Conservation (phyloP, 1,284 basidiomycete species). For the Malassezia sympodialis region DNA sequence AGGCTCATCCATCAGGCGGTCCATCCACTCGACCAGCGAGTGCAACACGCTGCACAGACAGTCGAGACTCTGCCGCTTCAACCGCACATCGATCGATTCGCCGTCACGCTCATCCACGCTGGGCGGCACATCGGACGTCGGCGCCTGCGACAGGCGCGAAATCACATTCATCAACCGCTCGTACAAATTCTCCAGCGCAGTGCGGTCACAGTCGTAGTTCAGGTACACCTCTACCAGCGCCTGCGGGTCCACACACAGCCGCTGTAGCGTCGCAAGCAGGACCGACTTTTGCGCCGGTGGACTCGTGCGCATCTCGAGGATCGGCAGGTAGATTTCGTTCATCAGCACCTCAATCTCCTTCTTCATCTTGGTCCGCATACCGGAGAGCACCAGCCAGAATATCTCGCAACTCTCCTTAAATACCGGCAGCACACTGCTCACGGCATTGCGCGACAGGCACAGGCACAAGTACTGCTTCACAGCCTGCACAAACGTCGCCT, state of each 20-base stretch:
- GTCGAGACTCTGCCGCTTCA: slow-evolving; percentile 45
- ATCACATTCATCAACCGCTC: slow-evolving; percentile 47
- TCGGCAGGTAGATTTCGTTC: slow-evolving; percentile 97
- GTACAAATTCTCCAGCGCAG: slow-evolving; percentile 47
- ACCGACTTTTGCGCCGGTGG: slow-evolving; percentile 62
- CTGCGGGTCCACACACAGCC: slow-evolving; percentile 44
- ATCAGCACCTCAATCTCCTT: slow-evolving; percentile 98
- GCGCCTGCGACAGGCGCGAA: slow-evolving; percentile 36
- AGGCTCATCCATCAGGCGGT: slow-evolving; percentile 29
- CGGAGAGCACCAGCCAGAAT: slow-evolving; percentile 88
- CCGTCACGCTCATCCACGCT: slow-evolving; percentile 14
- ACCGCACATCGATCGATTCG: slow-evolving; percentile 29
- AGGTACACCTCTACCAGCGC: slow-evolving; percentile 47
- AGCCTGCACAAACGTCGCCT: slow-evolving; percentile 46
- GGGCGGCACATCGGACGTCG: slow-evolving; percentile 3
- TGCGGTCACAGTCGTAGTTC: slow-evolving; percentile 48
- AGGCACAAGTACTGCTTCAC: slow-evolving; percentile 60
- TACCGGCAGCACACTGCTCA: slow-evolving; percentile 87
- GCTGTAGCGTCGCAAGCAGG: slow-evolving; percentile 32
- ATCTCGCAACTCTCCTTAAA: slow-evolving; percentile 98
- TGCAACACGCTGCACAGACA: slow-evolving; percentile 44
- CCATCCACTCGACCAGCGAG: slow-evolving; percentile 43
- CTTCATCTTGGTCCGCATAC: slow-evolving; percentile 93
- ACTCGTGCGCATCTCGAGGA: slow-evolving; percentile 93
- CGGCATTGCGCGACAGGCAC: slow-evolving; percentile 84